Conservation (phyloP, 305 asterid genomes). For the Stenogyne calaminthoides region DNA sequence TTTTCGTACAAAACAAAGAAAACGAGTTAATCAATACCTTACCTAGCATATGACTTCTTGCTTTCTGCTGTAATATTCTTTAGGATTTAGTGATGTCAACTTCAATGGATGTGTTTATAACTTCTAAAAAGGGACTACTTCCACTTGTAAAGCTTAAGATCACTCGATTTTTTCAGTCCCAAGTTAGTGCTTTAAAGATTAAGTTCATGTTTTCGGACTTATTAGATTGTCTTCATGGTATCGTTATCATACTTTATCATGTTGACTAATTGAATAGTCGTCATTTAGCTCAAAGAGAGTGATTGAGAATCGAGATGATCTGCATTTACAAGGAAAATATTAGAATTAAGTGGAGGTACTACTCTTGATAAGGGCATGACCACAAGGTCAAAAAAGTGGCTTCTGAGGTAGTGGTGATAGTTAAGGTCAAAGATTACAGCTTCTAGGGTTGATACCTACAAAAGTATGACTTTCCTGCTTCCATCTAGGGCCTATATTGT, state of each 20-base stretch:
- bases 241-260: conserved; percentile 10
- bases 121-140: conserved; percentile 17
- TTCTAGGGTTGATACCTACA: conserved; percentile 16
- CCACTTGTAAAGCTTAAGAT: conserved; percentile 17
- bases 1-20: background rate
- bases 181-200: conserved; percentile 20
- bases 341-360: conserved; percentile 25
- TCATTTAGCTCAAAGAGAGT: background rate
- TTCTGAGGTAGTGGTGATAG: conserved; percentile 13
- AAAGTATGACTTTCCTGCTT: background rate
- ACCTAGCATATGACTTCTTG: conserved; percentile 33
- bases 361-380: conserved; percentile 30
- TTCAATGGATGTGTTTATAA: background rate
- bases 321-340: conserved; percentile 23
- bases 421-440: conserved; percentile 9
- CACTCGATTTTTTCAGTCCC: conserved; percentile 16
- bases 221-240: conserved; percentile 6
- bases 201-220: background rate
- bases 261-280: conserved; percentile 12
- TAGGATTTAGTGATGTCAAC: conserved; percentile 12
- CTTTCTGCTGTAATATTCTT: conserved; percentile 19
- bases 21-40: conserved; percentile 6
- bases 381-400: conserved; percentile 15
- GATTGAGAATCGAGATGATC: conserved; percentile 7
- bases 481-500: background rate